Percentiles rank a stretch among this genome's conserved stretches.
Conservation (phyloP, 192 early-diverging fungal genomes). For the Blastocladiella britannica region DNA sequence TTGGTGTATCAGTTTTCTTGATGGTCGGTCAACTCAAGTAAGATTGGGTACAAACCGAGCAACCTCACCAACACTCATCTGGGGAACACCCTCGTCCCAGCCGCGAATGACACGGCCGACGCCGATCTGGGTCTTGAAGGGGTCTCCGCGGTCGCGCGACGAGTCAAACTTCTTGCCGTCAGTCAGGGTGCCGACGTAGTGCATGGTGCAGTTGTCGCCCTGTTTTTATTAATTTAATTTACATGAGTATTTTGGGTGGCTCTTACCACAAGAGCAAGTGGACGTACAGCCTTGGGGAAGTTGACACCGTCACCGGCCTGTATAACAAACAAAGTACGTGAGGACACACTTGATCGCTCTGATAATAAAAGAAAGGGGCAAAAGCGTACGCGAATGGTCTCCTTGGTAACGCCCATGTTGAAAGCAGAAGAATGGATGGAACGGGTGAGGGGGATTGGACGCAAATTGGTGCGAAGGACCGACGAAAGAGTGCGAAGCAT, state of each 20-base stretch:
- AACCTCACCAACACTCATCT: slow-evolving; percentile 75
- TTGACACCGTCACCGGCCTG: slow-evolving; percentile 21
- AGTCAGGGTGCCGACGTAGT: slow-evolving; percentile 36
- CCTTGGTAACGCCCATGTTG: background rate
- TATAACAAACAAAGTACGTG: background rate
- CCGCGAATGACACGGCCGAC: slow-evolving; percentile 75
- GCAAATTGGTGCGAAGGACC: too few relatives aligned
- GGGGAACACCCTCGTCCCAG: slow-evolving; percentile 56
- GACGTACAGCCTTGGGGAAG: slow-evolving; percentile 19
- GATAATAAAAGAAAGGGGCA: background rate
- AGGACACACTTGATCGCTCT: too few relatives aligned
- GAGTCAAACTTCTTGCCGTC: slow-evolving; percentile 74
- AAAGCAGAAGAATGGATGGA: background rate
- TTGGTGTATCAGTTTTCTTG: too few relatives aligned
- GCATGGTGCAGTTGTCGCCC: slow-evolving; percentile 50
- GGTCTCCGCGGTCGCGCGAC: slow-evolving; percentile 56
- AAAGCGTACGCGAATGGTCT: background rate
- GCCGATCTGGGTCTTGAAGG: slow-evolving; percentile 76
- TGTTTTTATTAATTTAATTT: slow-evolving; percentile 7
- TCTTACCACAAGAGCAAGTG: slow-evolving; percentile 4
- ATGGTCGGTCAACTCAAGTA: too few relatives aligned
- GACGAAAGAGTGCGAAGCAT: too few relatives aligned
- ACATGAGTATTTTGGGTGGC: slow-evolving; percentile 12
- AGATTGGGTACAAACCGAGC: too few relatives aligned
- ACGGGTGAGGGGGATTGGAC: too few relatives aligned